Conservation (phyloP, 495 filamentous ascomycete genomes). For the Trichoderma virens region DNA sequence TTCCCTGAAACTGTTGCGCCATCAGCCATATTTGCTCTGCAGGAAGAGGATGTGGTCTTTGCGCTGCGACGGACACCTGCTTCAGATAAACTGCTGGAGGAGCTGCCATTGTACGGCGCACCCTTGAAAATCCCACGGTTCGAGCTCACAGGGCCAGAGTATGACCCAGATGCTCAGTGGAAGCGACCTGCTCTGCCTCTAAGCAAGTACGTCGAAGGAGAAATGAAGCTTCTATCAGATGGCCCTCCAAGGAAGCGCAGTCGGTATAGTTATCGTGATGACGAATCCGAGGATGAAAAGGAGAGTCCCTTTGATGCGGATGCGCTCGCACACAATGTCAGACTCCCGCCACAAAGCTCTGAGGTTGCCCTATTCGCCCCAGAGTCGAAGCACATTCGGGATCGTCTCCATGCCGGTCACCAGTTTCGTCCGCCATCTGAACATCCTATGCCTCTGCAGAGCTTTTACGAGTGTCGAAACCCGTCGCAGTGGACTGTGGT, state of each 20-base stretch:
- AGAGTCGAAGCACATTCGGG: conserved; percentile 82
- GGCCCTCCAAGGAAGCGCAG: conserved; percentile 67
- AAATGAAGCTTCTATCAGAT: conserved; percentile 58
- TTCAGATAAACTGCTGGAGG: conserved; percentile 73
- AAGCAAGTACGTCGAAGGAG: conserved; percentile 77
- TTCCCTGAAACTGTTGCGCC: conserved; percentile 47
- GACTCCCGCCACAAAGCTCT: conserved; percentile 58
- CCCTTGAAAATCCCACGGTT: conserved; percentile 49
- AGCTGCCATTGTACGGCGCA: conserved; percentile 72
- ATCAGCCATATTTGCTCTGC: conserved; percentile 73
- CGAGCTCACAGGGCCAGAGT: conserved; percentile 46
- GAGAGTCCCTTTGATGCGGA: conserved; percentile 39
- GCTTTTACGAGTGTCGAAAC: conserved; percentile 77
- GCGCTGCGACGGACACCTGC: conserved; percentile 65
- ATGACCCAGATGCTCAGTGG: conserved; percentile 62
- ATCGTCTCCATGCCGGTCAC: conserved; percentile 85
- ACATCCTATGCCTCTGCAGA: conserved; percentile 75
- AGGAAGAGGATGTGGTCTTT: conserved; percentile 75
- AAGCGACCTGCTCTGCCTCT: conserved; percentile 71
- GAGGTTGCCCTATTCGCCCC: conserved; percentile 82
- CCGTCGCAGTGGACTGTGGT: conserved; percentile 85
- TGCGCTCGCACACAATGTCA: conserved; percentile 31
- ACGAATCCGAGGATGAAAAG: conserved; percentile 54
- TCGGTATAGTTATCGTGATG: conserved; percentile 67
- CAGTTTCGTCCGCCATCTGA: conserved; percentile 90